Base-by-base conservation (phyloP, 129 eudicot genomes). In the Arctium minus region DNA sequence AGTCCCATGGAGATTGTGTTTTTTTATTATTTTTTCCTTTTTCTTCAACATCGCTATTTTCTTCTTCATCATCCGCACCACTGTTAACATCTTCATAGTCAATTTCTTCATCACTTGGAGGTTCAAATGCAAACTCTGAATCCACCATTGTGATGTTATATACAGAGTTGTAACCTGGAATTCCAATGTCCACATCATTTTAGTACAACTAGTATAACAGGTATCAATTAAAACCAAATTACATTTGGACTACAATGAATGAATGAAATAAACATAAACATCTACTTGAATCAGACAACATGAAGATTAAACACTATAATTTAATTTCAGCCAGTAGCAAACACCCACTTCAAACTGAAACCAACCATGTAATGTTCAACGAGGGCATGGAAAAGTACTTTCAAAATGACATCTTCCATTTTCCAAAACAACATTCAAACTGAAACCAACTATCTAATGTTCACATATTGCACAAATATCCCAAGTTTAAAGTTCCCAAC, bases 1-100 rank as follows among this genome's bases (percentile, higher is more conserved):
- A 95, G 76, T 95, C 99, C 99, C 99, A 95, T 8, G 99, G 97
- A 18, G 99, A 89, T 44, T 89, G 93, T n/a, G 93, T 12, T 48
- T 88, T 86, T 53, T 68, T 82, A 29, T 68, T 35, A 15, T 18
- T 18, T 62, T 64, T 77, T 72, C 72, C 82, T 64, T 79, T 88
- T 39, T 85, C 86, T 56, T 84, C 86, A 39, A 80, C 79, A 29
- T 75, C 88, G 6, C 64, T 81, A 53, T 73, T 83, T 22, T 81
- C 81, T 1, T 84, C 87, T n/a, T 76, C 90, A 0, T 56, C 83
- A 18, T 70, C 79, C n/a, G 60, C 80, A 5, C 73, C 87, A 40
- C 67, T 72, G 32, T 62, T 75, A 22, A 84, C 76, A 10, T 82
- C 82, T 15, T 85, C 89, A 35, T 71, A 76, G 18, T 90, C 94